Base-by-base conservation (phyloP, 1,284 basidiomycete species). In the Afroboletus lepidellus region DNA sequence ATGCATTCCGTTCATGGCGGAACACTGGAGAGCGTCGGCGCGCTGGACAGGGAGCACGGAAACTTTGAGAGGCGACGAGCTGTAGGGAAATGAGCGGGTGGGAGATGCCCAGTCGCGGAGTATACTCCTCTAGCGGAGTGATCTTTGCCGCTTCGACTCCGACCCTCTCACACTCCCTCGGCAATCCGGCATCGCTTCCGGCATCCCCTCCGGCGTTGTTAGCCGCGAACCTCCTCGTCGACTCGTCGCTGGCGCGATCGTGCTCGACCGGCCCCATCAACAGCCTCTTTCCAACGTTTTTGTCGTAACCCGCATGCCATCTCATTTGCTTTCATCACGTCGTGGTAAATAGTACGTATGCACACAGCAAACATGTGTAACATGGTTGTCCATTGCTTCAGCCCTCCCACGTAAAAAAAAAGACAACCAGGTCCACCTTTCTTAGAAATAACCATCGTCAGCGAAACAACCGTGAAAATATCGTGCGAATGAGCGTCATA, bases 1-100 rank as follows among this genome's bases (percentile, higher is more conserved):
- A 50, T 79, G 76, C 55, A 78, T 63, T 57, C 65, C 66, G 54
- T 78, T 76, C 76, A 77, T 78, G 54, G 66, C 62, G 57, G 54
- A 46, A 57, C 55, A 55, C 53, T 44, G 53, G 46, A 23, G 57
- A 53, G 52, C 41, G 48, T 36, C 55, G 43, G 46, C 46, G 39
- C 47, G 37, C 45, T 43, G 53, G 32, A 38, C 37, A 41, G 30
- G 18, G 36, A 41, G 29, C 33, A 57, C 57, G 38, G 42, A 44
- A 49, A 55, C 50, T 44, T 46, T 29, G 48, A 55, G 54, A 49
- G 61, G 62, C 59, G 59, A 61, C 53, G 58, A 56, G 47, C 47
- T 20, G 53, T 32, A 59, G 54, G 58, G 50, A 70, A 69, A 63
- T 64, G 58, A 64, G 65, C 48, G 41, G 60, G 56, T 58, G 56